Base-by-base conservation (phyloP, 2,329 filamentous ascomycete genomes). In the Colletotrichum orchidophilum region DNA sequence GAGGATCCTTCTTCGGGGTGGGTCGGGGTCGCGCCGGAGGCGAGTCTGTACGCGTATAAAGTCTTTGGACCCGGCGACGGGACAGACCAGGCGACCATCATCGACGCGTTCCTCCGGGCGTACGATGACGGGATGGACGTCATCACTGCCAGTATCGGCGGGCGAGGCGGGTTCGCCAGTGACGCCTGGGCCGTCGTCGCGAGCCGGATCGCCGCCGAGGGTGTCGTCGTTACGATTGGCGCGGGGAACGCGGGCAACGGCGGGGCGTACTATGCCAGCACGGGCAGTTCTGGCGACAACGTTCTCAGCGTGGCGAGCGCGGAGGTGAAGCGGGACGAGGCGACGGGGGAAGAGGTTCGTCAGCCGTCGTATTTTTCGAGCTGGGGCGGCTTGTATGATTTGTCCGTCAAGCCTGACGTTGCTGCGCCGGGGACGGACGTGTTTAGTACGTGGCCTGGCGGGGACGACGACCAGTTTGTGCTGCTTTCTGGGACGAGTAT, bases 401-500 rank as follows among this genome's bases (percentile, higher is more conserved):
- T 84, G 8, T 77, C 79, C 33, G 76, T 84, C 62, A 84, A 84
- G 75, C 83, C 84, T 8, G 81, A 86, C 57, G 74, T 86, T 55
- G 80, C 81, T 11, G 80, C 83, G 0, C 83, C 84, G 3, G 83
- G 84, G 49, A 81, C 81, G 39, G 78, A 82, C 24, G 74, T 77
- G 29, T 79, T 84, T 39, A 83, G 83, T 18, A 86, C 84, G 1
- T 86, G 66, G 65, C 27, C 24, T 9, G 70, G 70, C 0, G 66
- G 15, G 6, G 57, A 57, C 12, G 42, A 61, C 18, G 81, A 67
- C 80, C 81, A 12, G 75, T 78, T 78, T 57, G 80, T 79, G 11
- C 78, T 87, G 8, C 76, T 84, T 29, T 83, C 80, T 59, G 86
- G 86, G 35, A 87, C 86, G 1, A 85, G 83, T 2, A 87, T 87